Evolutionary conservation across 331 rosid species (phyloP), one percentile per base, ranked within the genome.

Genomic region (Prunus yedoensis): DNA sequence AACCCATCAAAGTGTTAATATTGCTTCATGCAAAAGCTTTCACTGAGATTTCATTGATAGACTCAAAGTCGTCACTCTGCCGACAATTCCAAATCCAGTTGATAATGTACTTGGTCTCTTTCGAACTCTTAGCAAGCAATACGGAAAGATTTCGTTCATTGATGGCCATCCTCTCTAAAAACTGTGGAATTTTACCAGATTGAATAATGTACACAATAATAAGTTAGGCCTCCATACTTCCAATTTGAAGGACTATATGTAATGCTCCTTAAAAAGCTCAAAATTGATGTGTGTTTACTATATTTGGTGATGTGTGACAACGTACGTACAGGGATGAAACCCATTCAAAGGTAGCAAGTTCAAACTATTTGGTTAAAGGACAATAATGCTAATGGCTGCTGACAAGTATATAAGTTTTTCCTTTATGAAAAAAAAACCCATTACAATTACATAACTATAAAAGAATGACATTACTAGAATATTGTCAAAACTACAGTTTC

Each of bases 21-120:
- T 50, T 41, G 17, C 73, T 68, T 68, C 73, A 47, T 3, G 73
- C 21, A 25, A 68, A 68, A 17, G 46, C 50, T 49, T 49, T n/a
- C 8, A 9, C 15, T 49, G 27, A 68, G 59, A 16, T 25, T 25
- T 27, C 10, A 16, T 67, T 21, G 72, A 38, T 38, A 38, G 43
- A 46, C 20, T 67, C 35, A 63, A 35, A 66, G 71, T 41, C 13
- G 28, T 8, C 54, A 15, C 12, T 52, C 5, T 52, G 8, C 30
- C 28, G 8, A 32, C 47, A 20, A 15, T 20, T 66, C 59, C 35
- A 17, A 28, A 69, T 69, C 46, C 25, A 69, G 17, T 4, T 69
- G 60, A 50, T 9, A 27, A 28, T 25, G 73, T 68, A 49, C 46
- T 49, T 68, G 73, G 73, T 68, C 59, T 17, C 58, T 49, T 49